phyloP scores from a whole-genome alignment of 1,139 yeast species.

The Sugiyamaella sp. region DNA sequence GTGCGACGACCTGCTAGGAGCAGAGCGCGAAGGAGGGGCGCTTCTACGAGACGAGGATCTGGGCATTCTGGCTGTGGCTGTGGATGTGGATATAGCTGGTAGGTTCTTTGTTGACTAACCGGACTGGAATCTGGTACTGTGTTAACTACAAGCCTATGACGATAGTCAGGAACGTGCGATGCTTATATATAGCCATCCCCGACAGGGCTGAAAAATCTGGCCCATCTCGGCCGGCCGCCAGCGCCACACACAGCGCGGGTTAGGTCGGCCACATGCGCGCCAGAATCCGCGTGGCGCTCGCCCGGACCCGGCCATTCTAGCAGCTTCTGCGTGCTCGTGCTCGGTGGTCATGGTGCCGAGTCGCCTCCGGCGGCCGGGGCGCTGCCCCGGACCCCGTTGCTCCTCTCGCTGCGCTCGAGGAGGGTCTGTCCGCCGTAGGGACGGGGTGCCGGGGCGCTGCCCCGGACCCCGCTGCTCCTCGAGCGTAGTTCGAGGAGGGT shows the following conservation, averaged over 20 bases:
- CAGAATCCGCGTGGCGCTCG: not conserved
- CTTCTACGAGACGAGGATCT: constrained; percentile 53
- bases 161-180: constrained; percentile 1
- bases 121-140: not conserved
- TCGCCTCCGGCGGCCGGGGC: constrained; percentile 6
- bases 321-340: not conserved
- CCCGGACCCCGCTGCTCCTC: too few species aligned
- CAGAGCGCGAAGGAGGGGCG: constrained; percentile 45
- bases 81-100: not conserved
- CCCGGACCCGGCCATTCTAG: not conserved
- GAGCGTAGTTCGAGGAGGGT: too few species aligned
- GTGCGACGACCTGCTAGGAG: constrained; percentile 72
- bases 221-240: not conserved
- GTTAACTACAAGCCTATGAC: not conserved
- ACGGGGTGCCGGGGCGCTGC: too few species aligned
- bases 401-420: constrained; percentile 2
- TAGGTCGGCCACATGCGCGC: not conserved
- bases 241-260: not conserved
- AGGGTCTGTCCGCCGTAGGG: too few species aligned
- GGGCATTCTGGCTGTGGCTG: constrained; percentile 48
- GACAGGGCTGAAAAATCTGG: not conserved
- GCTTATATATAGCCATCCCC: not conserved
- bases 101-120: not conserved
- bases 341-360: not conserved
- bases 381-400: not conserved